Evolutionary conservation across 257 asterid species (phyloP).

Genomic region (Asclepias syriaca): DNA sequence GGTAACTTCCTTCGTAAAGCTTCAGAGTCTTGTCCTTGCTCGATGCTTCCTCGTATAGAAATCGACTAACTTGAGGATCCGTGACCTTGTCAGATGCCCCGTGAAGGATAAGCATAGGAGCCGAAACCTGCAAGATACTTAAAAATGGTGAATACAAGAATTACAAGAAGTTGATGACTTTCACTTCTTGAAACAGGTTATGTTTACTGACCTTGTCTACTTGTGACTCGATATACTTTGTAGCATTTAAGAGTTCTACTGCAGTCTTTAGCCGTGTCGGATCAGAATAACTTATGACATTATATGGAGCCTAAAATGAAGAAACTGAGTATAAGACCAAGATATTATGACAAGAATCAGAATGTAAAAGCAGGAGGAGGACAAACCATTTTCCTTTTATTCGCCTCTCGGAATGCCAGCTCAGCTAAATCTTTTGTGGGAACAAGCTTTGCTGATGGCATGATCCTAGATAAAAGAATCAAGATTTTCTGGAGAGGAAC

Average conservation of each 20-base stretch:
- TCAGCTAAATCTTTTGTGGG: slow-evolving; percentile 86
- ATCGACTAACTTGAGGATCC: slow-evolving; percentile 80
- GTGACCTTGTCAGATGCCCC: slow-evolving; percentile 96
- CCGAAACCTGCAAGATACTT: slow-evolving; percentile 40
- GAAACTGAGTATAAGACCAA: neutral
- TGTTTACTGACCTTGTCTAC: slow-evolving; percentile 58
- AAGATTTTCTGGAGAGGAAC: slow-evolving; percentile 66
- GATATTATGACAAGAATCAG: neutral
- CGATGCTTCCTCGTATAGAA: slow-evolving; percentile 55
- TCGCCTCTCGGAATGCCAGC: slow-evolving; percentile 69
- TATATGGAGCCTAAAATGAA: slow-evolving; percentile 68
- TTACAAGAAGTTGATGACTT: neutral
- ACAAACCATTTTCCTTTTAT: slow-evolving; percentile 62
- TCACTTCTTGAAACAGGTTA: neutral
- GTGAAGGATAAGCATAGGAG: slow-evolving; percentile 85
- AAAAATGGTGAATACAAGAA: neutral
- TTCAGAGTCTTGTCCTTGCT: slow-evolving; percentile 78
- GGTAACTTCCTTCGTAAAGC: slow-evolving; percentile 83
- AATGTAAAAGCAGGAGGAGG: neutral
- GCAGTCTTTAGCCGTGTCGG: slow-evolving; percentile 83
- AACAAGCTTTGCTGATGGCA: slow-evolving; percentile 90
- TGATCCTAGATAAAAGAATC: slow-evolving; percentile 53
- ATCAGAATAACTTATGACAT: slow-evolving; percentile 81
- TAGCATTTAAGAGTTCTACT: slow-evolving; percentile 82
- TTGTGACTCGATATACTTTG: slow-evolving; percentile 65